Evolutionary conservation across 2,329 filamentous ascomycete species (phyloP).

Genomic region (Seiridium unicorne): DNA sequence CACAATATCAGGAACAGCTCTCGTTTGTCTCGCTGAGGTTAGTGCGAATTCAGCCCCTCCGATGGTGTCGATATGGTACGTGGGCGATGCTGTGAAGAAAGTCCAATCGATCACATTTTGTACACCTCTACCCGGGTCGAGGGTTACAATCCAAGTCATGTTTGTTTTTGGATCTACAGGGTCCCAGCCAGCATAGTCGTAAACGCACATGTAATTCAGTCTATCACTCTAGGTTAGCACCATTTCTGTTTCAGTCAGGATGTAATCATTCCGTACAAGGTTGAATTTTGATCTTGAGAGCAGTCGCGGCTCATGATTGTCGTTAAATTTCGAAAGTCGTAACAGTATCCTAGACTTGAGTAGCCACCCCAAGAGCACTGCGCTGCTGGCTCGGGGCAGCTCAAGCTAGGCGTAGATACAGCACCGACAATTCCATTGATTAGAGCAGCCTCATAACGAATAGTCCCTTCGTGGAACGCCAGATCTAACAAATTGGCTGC

Average conservation of each 20-base stretch:
- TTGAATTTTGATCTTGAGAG: neutral
- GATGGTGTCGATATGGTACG: neutral
- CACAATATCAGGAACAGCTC: neutral
- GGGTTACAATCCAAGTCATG: neutral
- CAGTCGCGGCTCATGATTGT: constrained; percentile 4
- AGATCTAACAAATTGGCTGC: neutral
- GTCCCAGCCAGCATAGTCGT: neutral
- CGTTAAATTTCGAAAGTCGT: constrained; percentile 8
- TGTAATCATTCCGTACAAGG: neutral
- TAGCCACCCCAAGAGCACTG: constrained; percentile 11
- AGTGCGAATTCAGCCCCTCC: neutral
- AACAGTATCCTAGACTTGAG: constrained; percentile 13
- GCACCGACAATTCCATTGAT: constrained; percentile 10
- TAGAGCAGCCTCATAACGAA: neutral
- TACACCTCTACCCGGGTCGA: neutral
- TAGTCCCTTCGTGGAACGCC: neutral
- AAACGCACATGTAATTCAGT: neutral
- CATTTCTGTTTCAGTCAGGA: neutral
- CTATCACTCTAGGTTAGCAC: neutral
- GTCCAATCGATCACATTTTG: neutral
- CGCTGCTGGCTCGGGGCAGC: constrained; percentile 9
- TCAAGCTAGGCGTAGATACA: constrained; percentile 11
- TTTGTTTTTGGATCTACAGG: neutral
- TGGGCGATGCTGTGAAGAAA: neutral
- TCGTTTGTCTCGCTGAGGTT: neutral